phyloP scores from a whole-genome alignment of 441 rosid species.

The Breynia disticha region DNA sequence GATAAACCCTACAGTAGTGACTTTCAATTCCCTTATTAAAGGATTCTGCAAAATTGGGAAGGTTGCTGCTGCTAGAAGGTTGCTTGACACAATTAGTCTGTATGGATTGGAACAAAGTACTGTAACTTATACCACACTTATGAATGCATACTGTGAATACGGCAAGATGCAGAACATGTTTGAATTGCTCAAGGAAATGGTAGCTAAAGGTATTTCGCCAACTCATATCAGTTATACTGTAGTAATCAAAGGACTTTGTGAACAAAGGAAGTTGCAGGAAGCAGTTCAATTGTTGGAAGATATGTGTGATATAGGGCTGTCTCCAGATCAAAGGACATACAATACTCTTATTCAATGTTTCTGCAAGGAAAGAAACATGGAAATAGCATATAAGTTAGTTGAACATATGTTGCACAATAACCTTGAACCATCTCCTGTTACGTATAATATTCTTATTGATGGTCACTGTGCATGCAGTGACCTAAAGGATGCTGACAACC shows the following conservation, averaged over 20 bases:
- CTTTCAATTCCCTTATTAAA: constrained; percentile 65
- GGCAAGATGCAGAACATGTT: constrained; percentile 27
- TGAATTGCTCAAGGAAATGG: constrained; percentile 45
- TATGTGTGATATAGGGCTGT: constrained; percentile 44
- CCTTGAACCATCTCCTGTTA: constrained; percentile 46
- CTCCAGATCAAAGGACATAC: constrained; percentile 60
- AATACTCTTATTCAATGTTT: constrained; percentile 53
- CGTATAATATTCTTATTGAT: constrained; percentile 52
- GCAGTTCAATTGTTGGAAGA: constrained; percentile 37
- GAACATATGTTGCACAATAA: constrained; percentile 37
- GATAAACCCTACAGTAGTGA: constrained; percentile 45
- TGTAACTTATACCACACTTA: constrained; percentile 60
- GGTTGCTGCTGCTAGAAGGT: constrained; percentile 39
- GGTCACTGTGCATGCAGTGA: constrained; percentile 47
- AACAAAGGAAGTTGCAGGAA: constrained; percentile 38
- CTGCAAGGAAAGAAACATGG: constrained; percentile 34
- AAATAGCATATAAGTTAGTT: constrained; percentile 34
- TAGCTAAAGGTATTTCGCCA: constrained; percentile 25
- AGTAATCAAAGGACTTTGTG: constrained; percentile 58
- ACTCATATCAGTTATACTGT: constrained; percentile 61
- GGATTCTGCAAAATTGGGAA: constrained; percentile 50
- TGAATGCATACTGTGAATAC: constrained; percentile 55
- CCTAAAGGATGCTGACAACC: constrained; percentile 40
- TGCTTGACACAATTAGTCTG: constrained; percentile 36
- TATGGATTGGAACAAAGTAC: constrained; percentile 50